Base-by-base conservation (phyloP, 208 protist species). In the Spongospora subterranea region DNA sequence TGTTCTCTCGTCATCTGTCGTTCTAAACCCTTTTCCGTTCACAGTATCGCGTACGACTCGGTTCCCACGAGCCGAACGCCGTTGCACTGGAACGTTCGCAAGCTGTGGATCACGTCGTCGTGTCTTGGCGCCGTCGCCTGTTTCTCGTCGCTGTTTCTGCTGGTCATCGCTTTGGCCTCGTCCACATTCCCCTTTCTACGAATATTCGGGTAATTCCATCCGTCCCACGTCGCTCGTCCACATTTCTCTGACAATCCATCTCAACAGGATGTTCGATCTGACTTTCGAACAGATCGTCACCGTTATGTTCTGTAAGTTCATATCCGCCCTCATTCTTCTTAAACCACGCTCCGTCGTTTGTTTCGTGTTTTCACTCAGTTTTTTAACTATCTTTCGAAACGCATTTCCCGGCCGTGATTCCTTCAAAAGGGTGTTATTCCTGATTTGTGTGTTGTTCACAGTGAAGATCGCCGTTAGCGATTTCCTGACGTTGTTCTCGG, bases 261-360 rank as follows among this genome's bases (percentile, higher is more conserved):
- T 6, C 24, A 60, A 60, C 35, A 43, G 71, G 6, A 20, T 82
- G 35, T 6, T 40, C 6, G 71, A 13, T 20, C 71, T 82, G 17
- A 82, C 71, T 20, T 82, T 82, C 71, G 6, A 6, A n/a, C 71
- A 82, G 6, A n/a, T 82, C n/a, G 71, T 82, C 40, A 43, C 40
- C 71, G n/a, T 82, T 20, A 82, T 82, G 71, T 82, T 45, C n/a
- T 82, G 71, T 82, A 82, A 82, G 71, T 43, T 6, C 71, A 43
- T 43, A 40, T 35, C 13, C 35, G 71, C 35, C 35, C 50, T 6
- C 50, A 60, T 60, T 60, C 50, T 24, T n/a, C n/a, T n/a, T n/a
- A n/a, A n/a, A n/a, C n/a, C n/a, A n/a, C n/a, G n/a, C n/a, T n/a
- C n/a, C n/a, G n/a, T n/a, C n/a, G n/a, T n/a, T n/a, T n/a, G n/a